phyloP scores from a whole-genome alignment of 78 protist genomes.

The Polysphondylium violaceum region DNA sequence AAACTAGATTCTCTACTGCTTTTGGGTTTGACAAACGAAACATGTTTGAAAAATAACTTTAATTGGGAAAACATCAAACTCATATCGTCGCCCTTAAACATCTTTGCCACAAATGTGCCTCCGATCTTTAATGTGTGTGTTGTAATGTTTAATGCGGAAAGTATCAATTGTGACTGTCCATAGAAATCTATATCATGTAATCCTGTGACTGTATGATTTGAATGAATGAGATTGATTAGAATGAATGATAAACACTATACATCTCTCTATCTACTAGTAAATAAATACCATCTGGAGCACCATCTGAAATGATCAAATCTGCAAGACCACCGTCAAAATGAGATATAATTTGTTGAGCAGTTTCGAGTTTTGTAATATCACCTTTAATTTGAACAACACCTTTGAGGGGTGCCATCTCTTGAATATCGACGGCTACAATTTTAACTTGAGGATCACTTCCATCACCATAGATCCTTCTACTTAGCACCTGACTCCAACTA shows the following conservation, averaged over 20 bases:
- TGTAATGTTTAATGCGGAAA: slow-evolving; percentile 97
- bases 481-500: slow-evolving; percentile 94
- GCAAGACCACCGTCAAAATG: slow-evolving; percentile 92
- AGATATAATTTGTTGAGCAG: slow-evolving; percentile 84
- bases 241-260: background rate
- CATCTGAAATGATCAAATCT: slow-evolving; percentile 99
- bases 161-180: slow-evolving; percentile 96
- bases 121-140: slow-evolving; percentile 92
- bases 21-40: slow-evolving; percentile 94
- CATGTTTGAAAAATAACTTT: slow-evolving; percentile 89
- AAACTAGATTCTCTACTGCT: slow-evolving; percentile 86
- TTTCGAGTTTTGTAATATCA: slow-evolving; percentile 95
- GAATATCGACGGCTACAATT: slow-evolving; percentile 98
- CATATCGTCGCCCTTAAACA: slow-evolving; percentile 96
- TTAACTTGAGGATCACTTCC: slow-evolving; percentile 68
- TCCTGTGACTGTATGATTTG: slow-evolving; percentile 91
- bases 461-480: slow-evolving; percentile 44
- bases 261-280: background rate
- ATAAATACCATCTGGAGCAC: slow-evolving; percentile 99
- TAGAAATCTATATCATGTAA: slow-evolving; percentile 99
- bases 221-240: background rate
- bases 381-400: slow-evolving; percentile 98
- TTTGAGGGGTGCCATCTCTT: slow-evolving; percentile 99
- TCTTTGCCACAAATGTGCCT: slow-evolving; percentile 98
- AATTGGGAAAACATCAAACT: slow-evolving; percentile 92